These are phyloP conservation scores for Chenopodium quinoa DNA, from an alignment of 148 eudicot species.

Conservation along the genomic window DNA sequence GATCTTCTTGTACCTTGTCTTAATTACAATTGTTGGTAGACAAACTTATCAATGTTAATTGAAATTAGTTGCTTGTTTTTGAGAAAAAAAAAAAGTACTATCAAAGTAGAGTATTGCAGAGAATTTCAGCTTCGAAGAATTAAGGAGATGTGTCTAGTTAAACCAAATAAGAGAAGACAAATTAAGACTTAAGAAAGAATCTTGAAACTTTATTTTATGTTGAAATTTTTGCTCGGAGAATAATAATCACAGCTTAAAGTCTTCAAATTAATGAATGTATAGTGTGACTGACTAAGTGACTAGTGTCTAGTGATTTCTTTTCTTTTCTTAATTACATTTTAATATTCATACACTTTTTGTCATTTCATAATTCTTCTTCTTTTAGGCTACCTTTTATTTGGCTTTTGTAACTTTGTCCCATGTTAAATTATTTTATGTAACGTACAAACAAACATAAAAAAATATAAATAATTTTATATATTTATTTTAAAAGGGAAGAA, in stretches of 20 bases:
- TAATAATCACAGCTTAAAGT: not conserved
- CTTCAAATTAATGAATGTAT: not conserved
- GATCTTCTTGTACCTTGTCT: too few relatives aligned
- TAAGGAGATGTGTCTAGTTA: not conserved
- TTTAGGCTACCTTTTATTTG: not conserved
- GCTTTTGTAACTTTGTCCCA: slow-evolving; percentile 16
- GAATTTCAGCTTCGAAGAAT: not conserved
- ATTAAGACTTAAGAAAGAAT: not conserved
- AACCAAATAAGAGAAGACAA: not conserved
- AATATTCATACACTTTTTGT: slow-evolving; percentile 4
- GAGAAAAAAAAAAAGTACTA: too few relatives aligned
- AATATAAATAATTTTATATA: too few relatives aligned
- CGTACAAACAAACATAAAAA: not conserved
- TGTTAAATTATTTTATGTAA: not conserved
- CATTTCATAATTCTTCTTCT: not conserved
- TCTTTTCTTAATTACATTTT: not conserved
- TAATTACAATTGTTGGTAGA: too few relatives aligned
- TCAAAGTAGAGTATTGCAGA: not conserved
- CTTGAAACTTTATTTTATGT: not conserved
- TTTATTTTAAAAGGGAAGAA: too few relatives aligned
- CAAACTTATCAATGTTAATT: too few relatives aligned
- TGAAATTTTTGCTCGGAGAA: not conserved
- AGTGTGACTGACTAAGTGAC: too few relatives aligned
- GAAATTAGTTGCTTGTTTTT: not conserved
- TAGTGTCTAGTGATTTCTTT: not conserved